Evolutionary conservation across 305 asterid species (phyloP), one percentile per base, ranked within the genome.

Genomic region (Solanum hybrid): DNA sequence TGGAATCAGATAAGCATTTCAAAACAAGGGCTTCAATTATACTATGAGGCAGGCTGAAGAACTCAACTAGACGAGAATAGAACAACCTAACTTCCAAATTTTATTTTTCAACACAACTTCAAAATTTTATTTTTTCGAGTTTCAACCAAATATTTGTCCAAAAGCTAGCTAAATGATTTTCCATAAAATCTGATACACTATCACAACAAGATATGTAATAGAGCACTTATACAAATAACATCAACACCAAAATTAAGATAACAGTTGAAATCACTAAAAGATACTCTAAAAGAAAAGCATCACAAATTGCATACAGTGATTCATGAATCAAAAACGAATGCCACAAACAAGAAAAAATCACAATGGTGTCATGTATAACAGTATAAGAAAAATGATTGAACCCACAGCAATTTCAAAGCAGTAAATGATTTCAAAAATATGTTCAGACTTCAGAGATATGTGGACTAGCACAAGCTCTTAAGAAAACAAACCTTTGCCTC

Each of bases 401-500:
- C n/a, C 76, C 77, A 61, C 36, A 11, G 46, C 42, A 84, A 51
- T 6, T 85, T 33, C 77, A 33, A 85, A 57, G 76, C 88, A 85
- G 46, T 57, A 57, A 11, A 57, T 8, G 46, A 57, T 34, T 31
- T 57, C 88, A 61, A 57, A 39, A 34, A 85, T 85, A 85, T 85
- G 46, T 85, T 85, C 6, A 29, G 22, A 84, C 46, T 85, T 51
- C 6, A 29, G n/a, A 85, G 33, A 85, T 33, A 11, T 33, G 6
- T 20, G 75, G n/a, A 85, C 29, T 85, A 33, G 46, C 88, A 85
- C 33, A 57, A 89, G 64, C 35, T 51, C 36, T 85, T 61, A 75
- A 57, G 24, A 73, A 29, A 89, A 36, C 82, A 64, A 86, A 97
- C 98, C 98, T 97, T 97, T 24, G 98, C 99, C 93, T 95, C 95